Conservation (phyloP, 1,139 yeast genomes). For the Meyerozyma guilliermondii region DNA sequence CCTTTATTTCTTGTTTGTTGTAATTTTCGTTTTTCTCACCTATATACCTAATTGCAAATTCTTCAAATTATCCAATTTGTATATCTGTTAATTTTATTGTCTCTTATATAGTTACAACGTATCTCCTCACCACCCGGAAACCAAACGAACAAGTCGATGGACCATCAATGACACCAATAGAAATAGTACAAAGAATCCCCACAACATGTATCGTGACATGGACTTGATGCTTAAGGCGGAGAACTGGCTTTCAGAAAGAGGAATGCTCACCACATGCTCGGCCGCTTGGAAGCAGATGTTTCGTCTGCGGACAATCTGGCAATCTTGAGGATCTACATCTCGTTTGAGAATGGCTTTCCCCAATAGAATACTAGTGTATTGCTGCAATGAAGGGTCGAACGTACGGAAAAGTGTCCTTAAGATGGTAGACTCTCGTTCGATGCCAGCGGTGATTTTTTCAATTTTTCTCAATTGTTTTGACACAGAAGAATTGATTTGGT, state of each 20-base stretch:
- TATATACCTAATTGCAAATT: no score
- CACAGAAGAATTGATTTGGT: slow-evolving; percentile 13
- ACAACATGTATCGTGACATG: slow-evolving; percentile 18
- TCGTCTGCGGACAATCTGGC: slow-evolving; percentile 34
- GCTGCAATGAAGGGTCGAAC: slow-evolving; percentile 32
- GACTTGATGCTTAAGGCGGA: slow-evolving; percentile 15
- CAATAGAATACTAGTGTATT: slow-evolving; percentile 33
- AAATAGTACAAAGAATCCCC: slow-evolving; percentile 17
- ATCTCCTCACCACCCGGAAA: slow-evolving; percentile 13
- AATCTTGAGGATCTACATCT: slow-evolving; percentile 25
- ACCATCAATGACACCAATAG: slow-evolving; percentile 17
- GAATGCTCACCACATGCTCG: slow-evolving; percentile 41
- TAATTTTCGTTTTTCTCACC: no score
- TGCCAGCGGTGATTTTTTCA: slow-evolving; percentile 34
- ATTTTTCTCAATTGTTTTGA: slow-evolving; percentile 24
- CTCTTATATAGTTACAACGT: neutral
- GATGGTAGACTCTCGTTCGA: slow-evolving; percentile 30
- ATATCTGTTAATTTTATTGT: no score
- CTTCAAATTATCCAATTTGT: no score
- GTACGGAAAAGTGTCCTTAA: slow-evolving; percentile 26
- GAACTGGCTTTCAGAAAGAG: slow-evolving; percentile 29
- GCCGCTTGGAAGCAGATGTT: slow-evolving; percentile 41
- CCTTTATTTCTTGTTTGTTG: no score
- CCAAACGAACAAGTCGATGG: slow-evolving; percentile 21
- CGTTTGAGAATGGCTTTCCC: slow-evolving; percentile 41